These are phyloP conservation scores for Solanum hybrid DNA, from an alignment of 305 asterid genomes.

Conservation along the genomic window DNA sequence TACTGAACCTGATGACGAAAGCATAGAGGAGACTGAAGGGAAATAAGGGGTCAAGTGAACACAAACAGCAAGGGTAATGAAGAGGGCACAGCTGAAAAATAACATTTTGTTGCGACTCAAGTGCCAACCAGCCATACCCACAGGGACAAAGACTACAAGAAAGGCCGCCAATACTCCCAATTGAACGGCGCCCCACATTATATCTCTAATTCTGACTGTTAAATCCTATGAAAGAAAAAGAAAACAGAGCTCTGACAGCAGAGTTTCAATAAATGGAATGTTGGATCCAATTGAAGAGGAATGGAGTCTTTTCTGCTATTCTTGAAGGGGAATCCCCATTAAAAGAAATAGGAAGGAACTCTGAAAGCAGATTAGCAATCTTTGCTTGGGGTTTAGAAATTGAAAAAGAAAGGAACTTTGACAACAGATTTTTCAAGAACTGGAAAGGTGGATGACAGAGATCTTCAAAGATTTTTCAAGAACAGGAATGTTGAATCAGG, in stretches of 20 bases:
- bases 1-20: conserved; percentile 27
- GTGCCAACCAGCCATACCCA: conserved; percentile 99
- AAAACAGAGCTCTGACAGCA: not conserved
- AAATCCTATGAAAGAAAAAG: not conserved
- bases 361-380: not conserved
- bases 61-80: conserved; percentile 88
- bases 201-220: not conserved
- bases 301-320: not conserved
- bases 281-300: not conserved
- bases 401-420: not conserved
- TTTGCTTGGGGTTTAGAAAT: not conserved
- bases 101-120: conserved; percentile 90
- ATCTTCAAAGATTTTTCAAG: not conserved
- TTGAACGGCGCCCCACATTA: conserved; percentile 74
- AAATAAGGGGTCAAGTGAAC: conserved; percentile 73
- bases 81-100: conserved; percentile 88
- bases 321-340: not conserved
- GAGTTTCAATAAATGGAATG: not conserved
- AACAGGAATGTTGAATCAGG: not conserved
- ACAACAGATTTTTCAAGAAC: not conserved
- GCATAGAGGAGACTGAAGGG: conserved; percentile 8
- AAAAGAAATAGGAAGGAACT: not conserved
- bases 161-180: conserved; percentile 82
- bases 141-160: conserved; percentile 71
- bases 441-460: not conserved